These are phyloP conservation scores for Alopecurus myosuroides DNA, from an alignment of 176 grass and related monocot genomes.

Conservation along the genomic window DNA sequence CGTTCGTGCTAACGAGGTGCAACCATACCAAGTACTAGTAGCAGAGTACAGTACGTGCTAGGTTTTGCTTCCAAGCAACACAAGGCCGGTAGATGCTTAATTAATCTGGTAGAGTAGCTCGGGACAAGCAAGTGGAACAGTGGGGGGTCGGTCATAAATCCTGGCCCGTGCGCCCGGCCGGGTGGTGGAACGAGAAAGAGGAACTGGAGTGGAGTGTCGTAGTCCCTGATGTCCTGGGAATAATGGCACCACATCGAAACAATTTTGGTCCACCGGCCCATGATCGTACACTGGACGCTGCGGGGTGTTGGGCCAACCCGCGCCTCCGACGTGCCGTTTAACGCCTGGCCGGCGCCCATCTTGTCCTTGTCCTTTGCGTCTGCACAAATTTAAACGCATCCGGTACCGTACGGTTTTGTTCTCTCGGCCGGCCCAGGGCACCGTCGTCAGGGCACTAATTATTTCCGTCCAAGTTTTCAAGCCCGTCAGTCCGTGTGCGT, in stretches of 20 bases:
- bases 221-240: constrained; percentile 32
- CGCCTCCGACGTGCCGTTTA: constrained; percentile 22
- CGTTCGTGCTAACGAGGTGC: too few species aligned
- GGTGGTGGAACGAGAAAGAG: constrained; percentile 39
- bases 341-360: background rate
- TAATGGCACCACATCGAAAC: constrained; percentile 23
- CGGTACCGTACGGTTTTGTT: background rate
- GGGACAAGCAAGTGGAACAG: too few species aligned
- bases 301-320: background rate
- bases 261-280: background rate
- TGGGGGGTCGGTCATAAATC: constrained; percentile 7
- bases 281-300: constrained; percentile 20
- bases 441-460: too few species aligned
- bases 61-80: too few species aligned
- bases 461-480: too few species aligned
- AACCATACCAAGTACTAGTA: too few species aligned
- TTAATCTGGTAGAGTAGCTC: too few species aligned
- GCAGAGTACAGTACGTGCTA: too few species aligned
- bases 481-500: too few species aligned
- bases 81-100: too few species aligned
- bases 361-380: background rate
- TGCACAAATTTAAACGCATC: background rate
- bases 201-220: background rate
- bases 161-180: constrained; percentile 17
- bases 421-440: background rate